A percentile compares a stretch with the other conserved stretches of the same genome.
These are phyloP conservation scores for Lactarius quietus DNA, from an alignment of 768 basidiomycete genomes.

Conservation along the genomic window DNA sequence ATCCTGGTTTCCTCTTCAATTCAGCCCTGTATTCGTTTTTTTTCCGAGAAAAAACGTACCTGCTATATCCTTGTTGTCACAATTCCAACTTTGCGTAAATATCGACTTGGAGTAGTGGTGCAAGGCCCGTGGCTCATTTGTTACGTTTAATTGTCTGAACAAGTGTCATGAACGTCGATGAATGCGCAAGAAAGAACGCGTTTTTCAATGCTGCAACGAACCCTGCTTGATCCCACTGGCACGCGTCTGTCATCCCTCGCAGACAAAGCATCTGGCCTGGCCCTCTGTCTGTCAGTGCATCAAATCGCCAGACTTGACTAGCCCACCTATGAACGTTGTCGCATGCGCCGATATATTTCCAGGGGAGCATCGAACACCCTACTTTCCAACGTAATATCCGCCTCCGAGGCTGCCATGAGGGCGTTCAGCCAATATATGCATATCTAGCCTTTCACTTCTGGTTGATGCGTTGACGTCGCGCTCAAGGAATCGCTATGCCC, in stretches of 20 bases:
- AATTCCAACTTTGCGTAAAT: neutral
- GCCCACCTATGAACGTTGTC: neutral
- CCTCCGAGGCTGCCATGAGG: neutral
- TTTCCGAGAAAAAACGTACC: neutral
- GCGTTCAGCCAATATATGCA: neutral
- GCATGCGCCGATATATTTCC: neutral
- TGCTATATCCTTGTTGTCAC: neutral
- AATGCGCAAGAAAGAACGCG: slow-evolving; percentile 9
- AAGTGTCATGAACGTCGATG: neutral
- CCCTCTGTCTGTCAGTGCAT: neutral
- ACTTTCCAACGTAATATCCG: slow-evolving; percentile 13
- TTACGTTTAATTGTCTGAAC: slow-evolving; percentile 5
- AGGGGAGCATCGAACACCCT: neutral
- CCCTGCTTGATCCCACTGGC: neutral
- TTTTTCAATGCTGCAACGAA: neutral
- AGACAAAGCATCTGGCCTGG: neutral
- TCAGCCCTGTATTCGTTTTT: neutral
- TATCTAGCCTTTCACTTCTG: no score
- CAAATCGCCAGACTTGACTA: slow-evolving; percentile 8
- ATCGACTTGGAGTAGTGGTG: neutral
- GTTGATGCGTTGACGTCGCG: no score
- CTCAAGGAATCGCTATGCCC: neutral
- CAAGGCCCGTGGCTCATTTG: neutral
- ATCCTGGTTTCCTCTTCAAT: neutral
- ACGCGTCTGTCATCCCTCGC: neutral